Percentiles rank a stretch among this genome's conserved stretches.
phyloP scores from a whole-genome alignment of 495 filamentous ascomycete species.

The Ascodesmis nigricans region DNA sequence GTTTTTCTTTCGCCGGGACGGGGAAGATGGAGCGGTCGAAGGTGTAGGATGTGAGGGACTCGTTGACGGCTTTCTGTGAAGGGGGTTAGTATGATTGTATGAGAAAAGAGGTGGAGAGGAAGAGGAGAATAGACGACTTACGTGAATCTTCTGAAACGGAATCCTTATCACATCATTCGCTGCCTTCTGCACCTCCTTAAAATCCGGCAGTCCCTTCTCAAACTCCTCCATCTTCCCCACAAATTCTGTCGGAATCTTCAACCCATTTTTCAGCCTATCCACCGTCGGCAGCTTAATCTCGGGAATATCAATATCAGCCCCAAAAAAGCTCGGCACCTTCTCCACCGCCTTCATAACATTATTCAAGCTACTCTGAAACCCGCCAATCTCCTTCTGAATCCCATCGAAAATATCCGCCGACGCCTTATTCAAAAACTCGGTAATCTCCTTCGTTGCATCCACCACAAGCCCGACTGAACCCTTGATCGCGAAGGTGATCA shows the following conservation, averaged over 20 bases:
- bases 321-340: conserved; percentile 24
- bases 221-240: conserved; percentile 41
- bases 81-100: conserved; percentile 10
- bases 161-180: conserved; percentile 44
- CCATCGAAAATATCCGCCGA: conserved; percentile 41
- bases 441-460: conserved; percentile 44
- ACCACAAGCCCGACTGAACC: conserved; percentile 52
- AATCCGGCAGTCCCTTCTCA: conserved; percentile 59
- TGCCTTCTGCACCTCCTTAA: conserved; percentile 58
- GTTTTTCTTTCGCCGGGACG: conserved; percentile 51
- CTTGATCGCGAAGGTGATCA: conserved; percentile 57
- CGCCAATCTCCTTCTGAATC: conserved; percentile 32
- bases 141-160: conserved; percentile 45
- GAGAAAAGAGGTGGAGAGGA: neutral
- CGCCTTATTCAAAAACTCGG: conserved; percentile 48
- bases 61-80: conserved; percentile 45
- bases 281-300: conserved; percentile 39
- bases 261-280: conserved; percentile 35
- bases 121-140: conserved; percentile 7
- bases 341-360: conserved; percentile 27
- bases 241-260: conserved; percentile 44
- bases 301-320: conserved; percentile 22
- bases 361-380: conserved; percentile 41
- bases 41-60: conserved; percentile 40
- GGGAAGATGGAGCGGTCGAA: conserved; percentile 63